A percentile compares a stretch with the other conserved stretches of the same genome.
phyloP scores from a whole-genome alignment of 2,329 filamentous ascomycete species.

The Triangularia verruculosa region DNA sequence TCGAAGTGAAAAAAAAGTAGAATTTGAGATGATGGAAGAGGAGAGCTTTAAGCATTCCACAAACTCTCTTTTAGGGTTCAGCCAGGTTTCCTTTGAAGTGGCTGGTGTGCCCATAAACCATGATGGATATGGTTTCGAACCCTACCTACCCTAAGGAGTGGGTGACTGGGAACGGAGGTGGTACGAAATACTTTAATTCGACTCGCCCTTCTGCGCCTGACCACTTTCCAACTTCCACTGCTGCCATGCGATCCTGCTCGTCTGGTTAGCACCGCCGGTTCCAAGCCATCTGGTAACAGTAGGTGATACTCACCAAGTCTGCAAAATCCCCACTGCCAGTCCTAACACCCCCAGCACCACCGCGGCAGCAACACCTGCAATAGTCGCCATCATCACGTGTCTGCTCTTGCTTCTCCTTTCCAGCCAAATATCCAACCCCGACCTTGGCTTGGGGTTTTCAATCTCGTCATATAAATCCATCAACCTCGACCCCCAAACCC shows the following conservation, averaged over 20 bases:
- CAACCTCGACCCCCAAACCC: conserved; percentile 16
- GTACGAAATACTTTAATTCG: too few species aligned
- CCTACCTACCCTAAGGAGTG: too few species aligned
- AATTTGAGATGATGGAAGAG: too few species aligned
- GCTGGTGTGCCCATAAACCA: too few species aligned
- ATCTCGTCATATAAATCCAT: conserved; percentile 23
- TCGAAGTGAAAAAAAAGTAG: too few species aligned
- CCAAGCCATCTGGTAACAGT: background rate
- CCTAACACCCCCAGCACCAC: conserved; percentile 21
- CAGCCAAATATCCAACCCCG: conserved; percentile 17
- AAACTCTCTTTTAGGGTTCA: too few species aligned
- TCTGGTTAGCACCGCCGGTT: background rate
- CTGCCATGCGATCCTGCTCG: background rate
- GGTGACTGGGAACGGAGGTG: too few species aligned
- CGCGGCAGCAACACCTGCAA: conserved; percentile 18
- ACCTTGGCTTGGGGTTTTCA: conserved; percentile 22
- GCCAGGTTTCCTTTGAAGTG: too few species aligned
- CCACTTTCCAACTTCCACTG: background rate
- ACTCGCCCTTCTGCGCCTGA: background rate
- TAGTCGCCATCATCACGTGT: conserved; percentile 24
- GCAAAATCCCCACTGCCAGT: conserved; percentile 18
- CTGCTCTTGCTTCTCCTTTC: conserved; percentile 22
- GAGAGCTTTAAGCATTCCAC: too few species aligned
- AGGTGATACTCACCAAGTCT: conserved; percentile 16
- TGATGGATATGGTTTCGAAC: too few species aligned